Evolutionary conservation across 2,329 filamentous ascomycete species (phyloP).

Genomic region (Fusarium sp.): DNA sequence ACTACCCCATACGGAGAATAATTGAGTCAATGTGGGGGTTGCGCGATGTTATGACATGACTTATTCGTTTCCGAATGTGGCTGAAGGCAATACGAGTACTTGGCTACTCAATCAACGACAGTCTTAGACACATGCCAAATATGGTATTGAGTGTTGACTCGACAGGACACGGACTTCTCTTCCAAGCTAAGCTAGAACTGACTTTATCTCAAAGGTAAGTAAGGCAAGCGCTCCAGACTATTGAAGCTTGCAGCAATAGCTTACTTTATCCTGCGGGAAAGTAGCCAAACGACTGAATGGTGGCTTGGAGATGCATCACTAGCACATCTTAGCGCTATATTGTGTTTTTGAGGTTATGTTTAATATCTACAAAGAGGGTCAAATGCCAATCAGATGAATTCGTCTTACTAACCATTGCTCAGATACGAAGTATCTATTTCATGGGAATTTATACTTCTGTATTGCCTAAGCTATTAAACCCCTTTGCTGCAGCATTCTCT

Average conservation of each 20-base stretch:
- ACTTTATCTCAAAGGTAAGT: fast-evolving
- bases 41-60: fast-evolving
- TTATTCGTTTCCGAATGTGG: background rate
- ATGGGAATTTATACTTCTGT: background rate
- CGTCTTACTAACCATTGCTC: fast-evolving
- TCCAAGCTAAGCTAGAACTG: background rate
- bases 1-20: background rate
- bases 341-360: background rate
- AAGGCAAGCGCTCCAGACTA: background rate
- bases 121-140: background rate
- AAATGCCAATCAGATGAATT: background rate
- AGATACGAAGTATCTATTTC: background rate
- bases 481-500: fast-evolving
- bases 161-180: fast-evolving
- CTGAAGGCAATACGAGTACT: fast-evolving
- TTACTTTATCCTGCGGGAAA: background rate
- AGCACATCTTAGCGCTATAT: background rate
- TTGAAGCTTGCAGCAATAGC: background rate
- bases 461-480: background rate
- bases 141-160: background rate
- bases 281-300: background rate
- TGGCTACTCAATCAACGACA: fast-evolving
- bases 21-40: background rate
- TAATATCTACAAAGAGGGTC: background rate
- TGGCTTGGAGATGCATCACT: background rate